Conservation (phyloP, 139 green algal genomes). For the Chlamydomonas sp. region DNA sequence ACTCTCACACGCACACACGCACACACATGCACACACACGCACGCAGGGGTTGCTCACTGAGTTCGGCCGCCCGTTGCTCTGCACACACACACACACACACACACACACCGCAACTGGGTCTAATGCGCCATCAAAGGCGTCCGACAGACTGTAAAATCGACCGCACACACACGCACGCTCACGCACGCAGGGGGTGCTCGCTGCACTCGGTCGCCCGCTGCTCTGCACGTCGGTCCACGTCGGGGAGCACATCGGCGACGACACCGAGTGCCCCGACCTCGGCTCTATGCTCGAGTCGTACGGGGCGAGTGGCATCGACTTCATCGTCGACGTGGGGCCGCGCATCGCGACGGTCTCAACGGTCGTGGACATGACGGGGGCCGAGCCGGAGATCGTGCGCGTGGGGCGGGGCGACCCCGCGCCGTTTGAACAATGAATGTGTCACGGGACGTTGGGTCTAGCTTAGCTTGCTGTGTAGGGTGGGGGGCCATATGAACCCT, state of each 20-base stretch:
- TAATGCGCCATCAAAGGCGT: too few species aligned
- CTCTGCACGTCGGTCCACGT: constrained; percentile 65
- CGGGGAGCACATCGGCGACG: constrained; percentile 26
- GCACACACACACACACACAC: too few species aligned
- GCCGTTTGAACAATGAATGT: constrained; percentile 48
- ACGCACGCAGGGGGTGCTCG: constrained; percentile 41
- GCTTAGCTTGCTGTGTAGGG: too few species aligned
- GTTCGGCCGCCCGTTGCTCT: too few species aligned
- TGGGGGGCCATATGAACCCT: too few species aligned
- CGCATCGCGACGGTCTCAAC: constrained; percentile 50
- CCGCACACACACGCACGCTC: too few species aligned
- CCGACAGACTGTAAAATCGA: too few species aligned
- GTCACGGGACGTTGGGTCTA: too few species aligned
- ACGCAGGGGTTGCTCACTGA: too few species aligned
- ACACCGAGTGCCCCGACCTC: constrained; percentile 54
- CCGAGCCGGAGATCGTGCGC: constrained; percentile 52
- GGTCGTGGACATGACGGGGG: constrained; percentile 60
- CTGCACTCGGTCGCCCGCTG: constrained; percentile 54
- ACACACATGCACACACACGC: too few species aligned
- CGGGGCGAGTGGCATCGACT: constrained; percentile 59
- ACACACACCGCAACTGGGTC: too few species aligned
- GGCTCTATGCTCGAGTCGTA: constrained; percentile 65
- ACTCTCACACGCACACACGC: too few species aligned
- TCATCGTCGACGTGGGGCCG: constrained; percentile 68
- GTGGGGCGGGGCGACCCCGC: constrained; percentile 58